Evolutionary conservation across 202 grass and related monocot genomes (phyloP).

Genomic region (Cymbopogon flexuosus): DNA sequence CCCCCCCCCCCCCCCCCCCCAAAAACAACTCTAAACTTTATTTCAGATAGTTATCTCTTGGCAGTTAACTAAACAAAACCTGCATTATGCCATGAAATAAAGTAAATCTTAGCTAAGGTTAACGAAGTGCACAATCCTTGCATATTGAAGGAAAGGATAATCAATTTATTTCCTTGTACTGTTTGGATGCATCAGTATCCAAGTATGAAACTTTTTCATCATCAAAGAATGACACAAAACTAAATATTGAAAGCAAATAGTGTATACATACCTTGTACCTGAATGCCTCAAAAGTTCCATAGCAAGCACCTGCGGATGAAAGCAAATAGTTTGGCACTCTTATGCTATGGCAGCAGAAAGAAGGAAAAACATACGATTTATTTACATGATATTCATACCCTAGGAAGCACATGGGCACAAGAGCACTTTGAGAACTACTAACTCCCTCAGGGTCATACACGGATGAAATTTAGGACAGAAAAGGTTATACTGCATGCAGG

Average conservation of each 20-base stretch:
- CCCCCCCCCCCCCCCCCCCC: conserved; percentile 24
- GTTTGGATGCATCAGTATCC: background rate
- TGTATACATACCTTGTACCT: conserved; percentile 57
- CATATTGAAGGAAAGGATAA: background rate
- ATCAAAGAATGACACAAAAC: background rate
- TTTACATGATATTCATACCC: background rate
- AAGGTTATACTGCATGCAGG: background rate
- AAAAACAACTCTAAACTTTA: background rate
- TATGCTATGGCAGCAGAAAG: conserved; percentile 19
- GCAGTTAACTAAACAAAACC: background rate
- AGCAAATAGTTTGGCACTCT: too few species aligned
- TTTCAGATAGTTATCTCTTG: background rate
- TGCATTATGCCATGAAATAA: background rate
- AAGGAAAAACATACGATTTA: background rate
- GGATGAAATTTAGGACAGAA: background rate
- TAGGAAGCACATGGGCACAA: background rate
- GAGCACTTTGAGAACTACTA: background rate
- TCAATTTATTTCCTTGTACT: background rate
- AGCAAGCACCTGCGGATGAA: conserved; percentile 64
- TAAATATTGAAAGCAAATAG: background rate
- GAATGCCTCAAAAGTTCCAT: conserved; percentile 80
- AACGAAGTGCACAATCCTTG: background rate
- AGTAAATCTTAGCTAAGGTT: background rate
- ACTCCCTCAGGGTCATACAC: background rate
- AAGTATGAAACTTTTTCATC: background rate